phyloP scores from a whole-genome alignment of 2,329 filamentous ascomycete species.

The Fusarium subglutinans region DNA sequence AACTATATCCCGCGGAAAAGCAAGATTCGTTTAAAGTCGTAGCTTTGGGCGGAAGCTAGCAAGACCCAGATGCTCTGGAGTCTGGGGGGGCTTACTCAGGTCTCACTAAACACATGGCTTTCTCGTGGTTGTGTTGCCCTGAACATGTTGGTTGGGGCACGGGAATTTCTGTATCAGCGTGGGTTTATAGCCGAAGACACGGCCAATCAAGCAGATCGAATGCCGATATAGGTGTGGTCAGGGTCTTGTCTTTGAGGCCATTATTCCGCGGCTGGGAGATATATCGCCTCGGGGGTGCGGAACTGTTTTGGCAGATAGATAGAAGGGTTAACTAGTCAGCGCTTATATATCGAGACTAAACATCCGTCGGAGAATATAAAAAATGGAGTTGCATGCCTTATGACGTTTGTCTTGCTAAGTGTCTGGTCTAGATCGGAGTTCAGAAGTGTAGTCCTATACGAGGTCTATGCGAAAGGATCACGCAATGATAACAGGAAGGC shows the following conservation, averaged over 20 bases:
- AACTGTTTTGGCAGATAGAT: neutral
- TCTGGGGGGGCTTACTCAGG: neutral
- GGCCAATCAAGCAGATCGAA: neutral
- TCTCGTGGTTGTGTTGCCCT: neutral
- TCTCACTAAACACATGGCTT: constrained; percentile 7
- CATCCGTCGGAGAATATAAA: neutral
- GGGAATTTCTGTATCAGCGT: neutral
- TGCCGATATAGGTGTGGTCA: neutral
- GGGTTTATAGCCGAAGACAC: neutral
- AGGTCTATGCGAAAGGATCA: neutral
- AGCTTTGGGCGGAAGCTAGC: neutral
- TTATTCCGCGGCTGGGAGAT: neutral
- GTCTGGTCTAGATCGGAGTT: neutral
- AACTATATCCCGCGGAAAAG: neutral
- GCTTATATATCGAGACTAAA: neutral
- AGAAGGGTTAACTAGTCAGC: neutral
- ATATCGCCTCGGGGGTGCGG: neutral
- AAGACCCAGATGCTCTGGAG: neutral
- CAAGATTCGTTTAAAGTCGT: neutral
- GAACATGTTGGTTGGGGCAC: neutral
- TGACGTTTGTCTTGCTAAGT: neutral
- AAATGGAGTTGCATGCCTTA: neutral
- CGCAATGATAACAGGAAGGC: neutral
- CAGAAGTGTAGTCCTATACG: neutral
- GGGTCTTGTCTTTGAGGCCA: neutral